phyloP scores from a whole-genome alignment of 352 stramenopile species.

The Thalassiosira pacifica region DNA sequence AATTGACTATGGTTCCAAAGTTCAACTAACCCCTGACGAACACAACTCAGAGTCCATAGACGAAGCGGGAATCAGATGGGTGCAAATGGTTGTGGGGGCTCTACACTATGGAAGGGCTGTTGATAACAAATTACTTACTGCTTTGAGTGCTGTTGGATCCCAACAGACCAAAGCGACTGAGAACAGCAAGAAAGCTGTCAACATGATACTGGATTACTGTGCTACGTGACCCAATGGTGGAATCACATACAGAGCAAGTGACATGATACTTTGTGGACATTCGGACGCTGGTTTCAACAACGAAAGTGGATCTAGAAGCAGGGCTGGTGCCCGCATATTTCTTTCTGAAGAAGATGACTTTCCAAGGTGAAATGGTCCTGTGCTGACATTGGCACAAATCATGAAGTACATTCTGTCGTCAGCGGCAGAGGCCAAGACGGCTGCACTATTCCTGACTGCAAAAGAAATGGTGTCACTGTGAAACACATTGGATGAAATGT shows the following conservation, averaged over 20 bases:
- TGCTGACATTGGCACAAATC: neutral
- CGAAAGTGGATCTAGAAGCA: neutral
- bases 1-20: slow-evolving; percentile 40
- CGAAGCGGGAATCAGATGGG: slow-evolving; percentile 26
- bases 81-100: slow-evolving; percentile 52
- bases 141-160: slow-evolving; percentile 27
- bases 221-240: slow-evolving; percentile 30
- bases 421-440: slow-evolving; percentile 51
- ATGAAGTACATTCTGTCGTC: slow-evolving; percentile 27
- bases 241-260: slow-evolving; percentile 3
- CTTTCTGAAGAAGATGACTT: neutral
- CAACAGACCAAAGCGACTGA: slow-evolving; percentile 11
- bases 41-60: slow-evolving; percentile 25
- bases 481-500: slow-evolving; percentile 40
- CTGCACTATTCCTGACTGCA: slow-evolving; percentile 34
- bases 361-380: neutral
- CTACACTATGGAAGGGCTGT: slow-evolving; percentile 50
- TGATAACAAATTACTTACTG: slow-evolving; percentile 48
- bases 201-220: slow-evolving; percentile 13
- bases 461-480: slow-evolving; percentile 37
- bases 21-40: slow-evolving; percentile 4
- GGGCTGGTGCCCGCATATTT: slow-evolving; percentile 16
- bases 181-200: neutral
- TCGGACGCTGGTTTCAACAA: slow-evolving; percentile 26
- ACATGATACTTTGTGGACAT: slow-evolving; percentile 33